A percentile compares a stretch with the other conserved stretches of the same genome.
Evolutionary conservation across 345 rosid species (phyloP).

Genomic region (Cardamine resedifolia): DNA sequence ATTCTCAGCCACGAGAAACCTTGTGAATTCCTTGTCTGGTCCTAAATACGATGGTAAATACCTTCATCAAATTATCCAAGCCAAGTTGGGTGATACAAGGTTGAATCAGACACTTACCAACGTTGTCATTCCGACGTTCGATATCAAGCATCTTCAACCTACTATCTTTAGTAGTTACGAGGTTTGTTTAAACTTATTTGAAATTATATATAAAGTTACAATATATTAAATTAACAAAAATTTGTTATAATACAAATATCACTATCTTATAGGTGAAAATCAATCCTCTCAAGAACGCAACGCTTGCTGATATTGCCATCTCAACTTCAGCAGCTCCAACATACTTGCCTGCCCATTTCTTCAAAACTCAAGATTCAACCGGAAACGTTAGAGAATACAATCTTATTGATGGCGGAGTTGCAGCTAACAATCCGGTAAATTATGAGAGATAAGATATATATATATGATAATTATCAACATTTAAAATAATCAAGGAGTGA

Average conservation of each 20-base stretch:
- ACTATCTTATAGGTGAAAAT: constrained; percentile 42
- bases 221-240: neutral
- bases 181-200: constrained; percentile 33
- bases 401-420: constrained; percentile 79
- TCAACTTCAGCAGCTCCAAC: constrained; percentile 41
- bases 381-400: constrained; percentile 49
- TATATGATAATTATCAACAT: neutral
- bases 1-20: constrained; percentile 37
- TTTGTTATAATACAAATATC: neutral
- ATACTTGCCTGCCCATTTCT: constrained; percentile 38
- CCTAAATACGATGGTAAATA: constrained; percentile 66
- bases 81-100: constrained; percentile 47
- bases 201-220: no score
- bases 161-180: constrained; percentile 57
- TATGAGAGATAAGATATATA: neutral
- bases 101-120: constrained; percentile 65
- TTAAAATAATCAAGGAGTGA: neutral
- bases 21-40: constrained; percentile 49
- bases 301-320: constrained; percentile 33
- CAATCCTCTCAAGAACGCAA: constrained; percentile 32
- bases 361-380: constrained; percentile 29
- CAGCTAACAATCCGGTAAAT: constrained; percentile 71
- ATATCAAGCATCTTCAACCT: constrained; percentile 68
- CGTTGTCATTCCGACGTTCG: constrained; percentile 75
- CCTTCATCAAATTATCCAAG: constrained; percentile 45